Percentiles rank a stretch among this genome's conserved stretches.
These are phyloP conservation scores for Backusella tarrabulga DNA, from an alignment of 192 early-diverging fungal species.

Conservation along the genomic window DNA sequence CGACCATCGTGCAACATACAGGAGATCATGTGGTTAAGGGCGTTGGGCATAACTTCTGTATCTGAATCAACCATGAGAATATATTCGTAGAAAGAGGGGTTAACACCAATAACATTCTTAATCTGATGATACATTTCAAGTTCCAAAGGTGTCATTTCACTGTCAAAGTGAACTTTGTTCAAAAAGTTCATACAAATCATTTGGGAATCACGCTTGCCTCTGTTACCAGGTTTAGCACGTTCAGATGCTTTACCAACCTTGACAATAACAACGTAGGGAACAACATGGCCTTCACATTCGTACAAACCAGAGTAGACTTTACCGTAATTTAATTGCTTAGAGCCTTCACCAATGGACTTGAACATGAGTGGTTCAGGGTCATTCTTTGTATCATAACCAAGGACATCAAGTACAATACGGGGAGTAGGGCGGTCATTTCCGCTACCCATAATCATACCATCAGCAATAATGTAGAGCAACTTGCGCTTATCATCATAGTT, in stretches of 20 bases:
- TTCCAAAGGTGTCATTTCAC: slow-evolving; percentile 93
- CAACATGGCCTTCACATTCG: slow-evolving; percentile 87
- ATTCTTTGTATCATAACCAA: slow-evolving; percentile 81
- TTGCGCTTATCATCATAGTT: slow-evolving; percentile 90
- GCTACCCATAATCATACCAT: slow-evolving; percentile 94
- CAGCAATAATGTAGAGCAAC: slow-evolving; percentile 84
- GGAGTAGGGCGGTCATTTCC: slow-evolving; percentile 97
- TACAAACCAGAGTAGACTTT: slow-evolving; percentile 97
- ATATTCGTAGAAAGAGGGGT: slow-evolving; percentile 95
- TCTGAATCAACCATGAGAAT: slow-evolving; percentile 98
- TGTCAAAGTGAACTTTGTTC: slow-evolving; percentile 93
- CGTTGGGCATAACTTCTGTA: slow-evolving; percentile 87
- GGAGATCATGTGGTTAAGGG: slow-evolving; percentile 90
- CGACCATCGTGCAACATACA: slow-evolving; percentile 87
- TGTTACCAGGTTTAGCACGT: slow-evolving; percentile 82
- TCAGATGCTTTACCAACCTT: slow-evolving; percentile 91
- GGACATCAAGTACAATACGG: slow-evolving; percentile 87
- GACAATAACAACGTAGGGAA: slow-evolving; percentile 95
- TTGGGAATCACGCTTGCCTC: slow-evolving; percentile 99
- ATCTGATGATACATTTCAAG: slow-evolving; percentile 98
- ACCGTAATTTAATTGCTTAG: slow-evolving; percentile 91
- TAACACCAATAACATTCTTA: slow-evolving; percentile 98
- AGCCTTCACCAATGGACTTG: slow-evolving; percentile 89
- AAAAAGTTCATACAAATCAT: slow-evolving; percentile 98
- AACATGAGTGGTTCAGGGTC: slow-evolving; percentile 83